Percentiles rank a stretch among this genome's conserved stretches.
These are phyloP conservation scores for Botrytis paeoniae DNA, from an alignment of 2,329 filamentous ascomycete species.

Conservation along the genomic window DNA sequence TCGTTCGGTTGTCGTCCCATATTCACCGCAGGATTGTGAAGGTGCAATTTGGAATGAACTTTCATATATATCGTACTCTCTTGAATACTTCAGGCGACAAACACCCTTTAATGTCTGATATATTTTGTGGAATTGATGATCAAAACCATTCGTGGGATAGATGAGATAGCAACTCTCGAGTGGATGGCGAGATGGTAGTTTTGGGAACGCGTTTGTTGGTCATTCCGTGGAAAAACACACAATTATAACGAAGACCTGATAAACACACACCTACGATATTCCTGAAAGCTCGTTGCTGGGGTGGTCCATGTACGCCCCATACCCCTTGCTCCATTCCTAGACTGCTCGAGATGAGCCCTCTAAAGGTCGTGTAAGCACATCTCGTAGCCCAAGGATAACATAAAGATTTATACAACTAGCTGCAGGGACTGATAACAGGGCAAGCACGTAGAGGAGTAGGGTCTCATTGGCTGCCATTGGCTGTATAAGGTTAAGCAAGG, in stretches of 20 bases:
- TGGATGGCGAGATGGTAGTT: neutral
- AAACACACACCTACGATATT: neutral
- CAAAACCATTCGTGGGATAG: neutral
- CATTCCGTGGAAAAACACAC: neutral
- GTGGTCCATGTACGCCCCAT: neutral
- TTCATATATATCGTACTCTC: neutral
- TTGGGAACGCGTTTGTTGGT: neutral
- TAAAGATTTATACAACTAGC: neutral
- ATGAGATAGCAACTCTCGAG: neutral
- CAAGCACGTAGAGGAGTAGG: neutral
- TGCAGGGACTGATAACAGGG: neutral
- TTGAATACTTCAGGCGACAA: neutral
- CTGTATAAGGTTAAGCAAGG: neutral
- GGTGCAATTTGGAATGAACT: neutral
- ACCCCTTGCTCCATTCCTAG: neutral
- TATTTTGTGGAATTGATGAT: neutral
- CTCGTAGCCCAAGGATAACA: neutral
- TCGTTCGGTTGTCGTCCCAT: neutral
- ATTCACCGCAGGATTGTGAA: neutral
- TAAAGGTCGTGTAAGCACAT: neutral
- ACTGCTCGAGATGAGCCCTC: neutral
- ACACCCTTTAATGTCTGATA: too few relatives aligned
- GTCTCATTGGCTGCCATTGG: neutral
- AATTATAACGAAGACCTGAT: neutral
- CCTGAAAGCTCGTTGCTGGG: too few relatives aligned